phyloP scores from a whole-genome alignment of 805 yeast species.

The Saturnispora hagleri region DNA sequence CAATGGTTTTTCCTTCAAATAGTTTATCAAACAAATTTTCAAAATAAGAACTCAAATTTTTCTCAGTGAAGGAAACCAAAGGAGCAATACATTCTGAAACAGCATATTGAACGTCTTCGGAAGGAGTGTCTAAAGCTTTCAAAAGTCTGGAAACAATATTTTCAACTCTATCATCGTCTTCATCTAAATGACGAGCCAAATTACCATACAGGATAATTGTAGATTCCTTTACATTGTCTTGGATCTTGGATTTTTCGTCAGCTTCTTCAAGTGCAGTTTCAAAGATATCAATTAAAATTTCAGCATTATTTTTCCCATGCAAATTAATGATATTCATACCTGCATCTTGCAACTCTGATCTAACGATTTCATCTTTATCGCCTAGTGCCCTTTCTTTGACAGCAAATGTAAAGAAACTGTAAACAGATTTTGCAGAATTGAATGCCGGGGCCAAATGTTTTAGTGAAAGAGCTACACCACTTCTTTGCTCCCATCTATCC shows the following conservation, averaged over 20 bases:
- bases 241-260: slow-evolving; percentile 37
- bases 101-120: slow-evolving; percentile 84
- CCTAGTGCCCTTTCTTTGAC: slow-evolving; percentile 54
- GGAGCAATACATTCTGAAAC: slow-evolving; percentile 83
- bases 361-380: slow-evolving; percentile 62
- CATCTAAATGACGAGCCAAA: slow-evolving; percentile 72
- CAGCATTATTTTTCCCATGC: slow-evolving; percentile 63
- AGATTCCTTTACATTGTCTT: slow-evolving; percentile 64
- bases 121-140: slow-evolving; percentile 72
- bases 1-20: slow-evolving; percentile 39
- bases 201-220: slow-evolving; percentile 86
- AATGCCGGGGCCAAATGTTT: slow-evolving; percentile 45
- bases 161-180: slow-evolving; percentile 56
- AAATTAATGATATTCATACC: slow-evolving; percentile 62
- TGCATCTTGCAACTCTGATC: slow-evolving; percentile 83
- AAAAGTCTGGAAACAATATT: slow-evolving; percentile 61
- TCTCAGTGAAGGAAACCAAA: slow-evolving; percentile 50
- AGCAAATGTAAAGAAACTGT: slow-evolving; percentile 51
- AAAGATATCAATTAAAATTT: slow-evolving; percentile 69
- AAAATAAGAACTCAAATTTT: slow-evolving; percentile 43
- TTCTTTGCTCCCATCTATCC: slow-evolving; percentile 79
- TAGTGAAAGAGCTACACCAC: slow-evolving; percentile 68
- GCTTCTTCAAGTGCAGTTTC: slow-evolving; percentile 53
- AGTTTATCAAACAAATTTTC: slow-evolving; percentile 52
- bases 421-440: slow-evolving; percentile 34